Evolutionary conservation across 2,329 filamentous ascomycete species (phyloP), one percentile per base, ranked within the genome.

Genomic region (Cytospora schulzeri): DNA sequence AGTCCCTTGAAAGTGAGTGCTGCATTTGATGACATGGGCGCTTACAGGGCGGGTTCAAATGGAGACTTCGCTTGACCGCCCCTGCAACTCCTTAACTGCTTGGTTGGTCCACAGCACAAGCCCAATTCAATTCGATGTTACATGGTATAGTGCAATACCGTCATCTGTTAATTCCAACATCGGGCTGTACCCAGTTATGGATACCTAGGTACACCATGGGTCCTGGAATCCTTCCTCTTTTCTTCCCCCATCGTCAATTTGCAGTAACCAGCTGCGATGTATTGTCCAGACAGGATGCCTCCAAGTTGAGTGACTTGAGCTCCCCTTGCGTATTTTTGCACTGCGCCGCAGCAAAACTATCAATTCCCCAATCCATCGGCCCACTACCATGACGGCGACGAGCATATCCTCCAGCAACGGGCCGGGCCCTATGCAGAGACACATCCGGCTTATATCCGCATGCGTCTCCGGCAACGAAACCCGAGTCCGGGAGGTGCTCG

Each of bases 321-420:
- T 4, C n/a, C n/a, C 7, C 14, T 24, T 7, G 9, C 24, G 45
- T 24, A 24, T 22, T 24, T 14, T 3, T 48, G 45, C 45, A 48
- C 45, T 24, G 38, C n/a, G n/a, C n/a, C 45, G 45, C 45, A 48
- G n/a, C n/a, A 48, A 11, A 48, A 24, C 8, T 5, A 48, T 24
- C 45, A 24, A 24, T 17, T 29, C 50, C 17, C 2, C 11, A 51
- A 15, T 14, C 11, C 51, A 28, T 24, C 52, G 29, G 26, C 6
- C 24, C 26, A 22, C 29, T 28, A 45, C 41, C 17, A 62, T 62
- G 59, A 41, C 62, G 14, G 64, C 65, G 9, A 62, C 65, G 33
- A 78, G 76, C 66, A 68, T 78, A 31, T 75, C 75, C 50, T 78
- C 75, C 71, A 77, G 73, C 64, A 62, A 66, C 22, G 71, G 75